Base-by-base conservation (phyloP, 2,329 filamentous ascomycete species). In the Penicillium sumatraense region DNA sequence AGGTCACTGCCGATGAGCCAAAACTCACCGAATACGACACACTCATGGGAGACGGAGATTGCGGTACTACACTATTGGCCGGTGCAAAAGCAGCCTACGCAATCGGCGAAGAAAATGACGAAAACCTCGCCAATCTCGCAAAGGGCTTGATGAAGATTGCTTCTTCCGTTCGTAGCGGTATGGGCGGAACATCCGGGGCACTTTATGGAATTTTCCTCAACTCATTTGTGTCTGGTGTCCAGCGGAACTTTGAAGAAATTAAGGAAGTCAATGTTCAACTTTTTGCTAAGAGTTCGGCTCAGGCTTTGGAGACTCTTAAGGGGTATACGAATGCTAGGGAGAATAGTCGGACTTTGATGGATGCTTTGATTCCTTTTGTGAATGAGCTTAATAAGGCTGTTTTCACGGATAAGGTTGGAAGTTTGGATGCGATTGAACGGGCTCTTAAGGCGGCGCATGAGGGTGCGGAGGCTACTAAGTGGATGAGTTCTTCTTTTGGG, bases 11-110 rank as follows among this genome's bases (percentile, higher is more conserved):
- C 21, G 56, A 51, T 1, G 56, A 59, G 36, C 56, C 56, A 36
- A 53, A 42, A 13, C 36, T 59, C 18, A 59, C 56, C 13, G 45
- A 56, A 38, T 56, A 56, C 33, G 56, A 59, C 13, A 59, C 49
- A 16, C 35, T 56, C 9, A 56, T 59, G 53, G 56, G 56, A 13
- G 56, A 59, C n/a, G 56, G 56, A 9, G 56, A 59, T 36, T 59
- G 56, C 21, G 56, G 56, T 31, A 54, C 53, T 6, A 54, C 53
- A 8, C 40, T 54, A 3, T 47, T 54, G 8, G 53, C 53, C 18
- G 53, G 53, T 10, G 53, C 53, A 18, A 51, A 45, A 10, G 47
- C 53, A 10, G 47, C 47, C 8, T 45, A 40, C 14, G 40, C 40
- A 4, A 24, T 51, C 24, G 18, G 26, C 9, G 24, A 51, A 18